Evolutionary conservation across 2,329 filamentous ascomycete species (phyloP).

Genomic region (Colletotrichum tropicicola): DNA sequence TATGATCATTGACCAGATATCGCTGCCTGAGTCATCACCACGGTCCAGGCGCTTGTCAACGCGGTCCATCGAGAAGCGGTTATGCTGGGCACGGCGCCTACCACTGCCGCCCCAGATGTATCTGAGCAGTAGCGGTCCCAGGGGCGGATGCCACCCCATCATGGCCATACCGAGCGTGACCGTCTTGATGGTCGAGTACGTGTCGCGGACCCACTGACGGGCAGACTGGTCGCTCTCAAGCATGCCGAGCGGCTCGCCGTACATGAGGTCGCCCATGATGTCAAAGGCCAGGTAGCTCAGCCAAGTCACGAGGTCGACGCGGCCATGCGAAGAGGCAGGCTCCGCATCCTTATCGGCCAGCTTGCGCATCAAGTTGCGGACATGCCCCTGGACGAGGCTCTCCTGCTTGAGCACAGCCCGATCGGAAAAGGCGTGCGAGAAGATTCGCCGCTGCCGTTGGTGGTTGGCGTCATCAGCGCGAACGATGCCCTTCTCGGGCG

Average conservation of each 20-base stretch:
- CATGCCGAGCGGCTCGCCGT: conserved; percentile 40
- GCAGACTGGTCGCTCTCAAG: conserved; percentile 33
- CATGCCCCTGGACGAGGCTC: conserved; percentile 37
- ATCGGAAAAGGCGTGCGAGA: conserved; percentile 41
- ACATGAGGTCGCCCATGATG: conserved; percentile 41
- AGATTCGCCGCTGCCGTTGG: conserved; percentile 30
- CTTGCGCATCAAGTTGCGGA: conserved; percentile 24
- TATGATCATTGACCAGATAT: conserved; percentile 26
- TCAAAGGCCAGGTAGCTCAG: conserved; percentile 39
- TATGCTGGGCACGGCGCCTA: conserved; percentile 19
- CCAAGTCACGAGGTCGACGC: conserved; percentile 36
- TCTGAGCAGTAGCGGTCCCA: conserved; percentile 19
- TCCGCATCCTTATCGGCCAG: conserved; percentile 9
- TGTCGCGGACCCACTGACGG: conserved; percentile 37
- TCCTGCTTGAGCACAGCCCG: conserved; percentile 41
- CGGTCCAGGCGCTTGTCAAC: conserved; percentile 28
- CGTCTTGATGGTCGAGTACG: conserved; percentile 34
- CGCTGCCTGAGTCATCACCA: conserved; percentile 16
- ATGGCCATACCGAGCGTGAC: conserved; percentile 28
- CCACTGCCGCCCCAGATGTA: conserved; percentile 14
- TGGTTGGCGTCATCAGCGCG: conserved; percentile 19
- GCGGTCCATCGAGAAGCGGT: conserved; percentile 24
- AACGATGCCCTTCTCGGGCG: conserved; percentile 32
- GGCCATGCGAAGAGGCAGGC: not conserved
- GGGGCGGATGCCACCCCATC: conserved; percentile 17